Conservation (phyloP, 352 stramenopile species). For the Pythium angustatum region DNA sequence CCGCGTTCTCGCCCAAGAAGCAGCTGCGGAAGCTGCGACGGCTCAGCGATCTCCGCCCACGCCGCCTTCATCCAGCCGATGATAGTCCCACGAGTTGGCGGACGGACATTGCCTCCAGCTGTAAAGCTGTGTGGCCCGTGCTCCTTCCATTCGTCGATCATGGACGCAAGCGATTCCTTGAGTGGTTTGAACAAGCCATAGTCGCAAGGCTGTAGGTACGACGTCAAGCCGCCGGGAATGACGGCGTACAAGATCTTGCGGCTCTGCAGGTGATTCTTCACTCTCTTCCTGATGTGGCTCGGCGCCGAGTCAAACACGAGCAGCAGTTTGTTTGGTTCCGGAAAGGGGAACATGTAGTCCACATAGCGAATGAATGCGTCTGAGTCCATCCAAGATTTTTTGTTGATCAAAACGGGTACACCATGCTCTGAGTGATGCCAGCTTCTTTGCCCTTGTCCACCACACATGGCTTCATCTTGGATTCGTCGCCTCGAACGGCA, state of each 20-base stretch:
- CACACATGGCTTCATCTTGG: conserved; percentile 8
- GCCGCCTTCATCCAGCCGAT: conserved; percentile 5
- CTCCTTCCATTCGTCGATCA: conserved; percentile 12
- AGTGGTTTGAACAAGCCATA: conserved; percentile 16
- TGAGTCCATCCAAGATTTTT: conserved; percentile 2
- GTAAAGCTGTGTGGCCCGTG: conserved; percentile 4
- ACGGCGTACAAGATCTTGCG: conserved; percentile 12
- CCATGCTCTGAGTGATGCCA: not conserved
- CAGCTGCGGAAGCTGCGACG: conserved; percentile 16
- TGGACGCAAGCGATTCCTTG: not conserved
- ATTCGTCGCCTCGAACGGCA: not conserved
- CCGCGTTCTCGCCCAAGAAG: conserved; percentile 2
- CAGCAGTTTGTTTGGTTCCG: not conserved
- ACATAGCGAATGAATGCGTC: not conserved
- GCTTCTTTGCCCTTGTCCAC: not conserved
- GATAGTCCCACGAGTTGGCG: not conserved
- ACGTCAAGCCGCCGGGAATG: conserved; percentile 6
- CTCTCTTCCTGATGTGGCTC: conserved; percentile 17
- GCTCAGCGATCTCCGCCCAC: not conserved
- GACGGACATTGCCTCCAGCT: not conserved
- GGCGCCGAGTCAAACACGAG: conserved; percentile 4
- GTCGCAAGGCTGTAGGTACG: conserved; percentile 13
- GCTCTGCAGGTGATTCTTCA: conserved; percentile 6
- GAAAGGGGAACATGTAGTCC: conserved; percentile 1
- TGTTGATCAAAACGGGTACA: too few relatives aligned